phyloP scores from a whole-genome alignment of 345 rosid genomes.

The rapeseed (Brassica napus) region Da-Ae NC_063449.1:41526501-41527000 shows the following conservation, averaged over 20 bases:
- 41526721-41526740: neutral
- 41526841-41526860: constrained; percentile 59
- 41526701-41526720: too few relatives aligned
- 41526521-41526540: too few relatives aligned
- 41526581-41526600: too few relatives aligned
- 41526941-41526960: constrained; percentile 61
- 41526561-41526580: too few relatives aligned
- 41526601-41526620: too few relatives aligned
- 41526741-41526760: neutral
- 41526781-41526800: constrained; percentile 5
- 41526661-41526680: too few relatives aligned
- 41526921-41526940: constrained; percentile 51
- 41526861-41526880: constrained; percentile 41
- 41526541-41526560: too few relatives aligned
- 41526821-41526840: constrained; percentile 51
- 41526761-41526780: neutral
- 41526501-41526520: too few relatives aligned
- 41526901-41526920: constrained; percentile 60
- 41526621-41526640: too few relatives aligned
- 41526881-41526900: constrained; percentile 50
- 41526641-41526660: too few relatives aligned
- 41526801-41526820: constrained; percentile 20
- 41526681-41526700: too few relatives aligned
- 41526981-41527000: constrained; percentile 59
- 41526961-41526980: constrained; percentile 41